Conservation (phyloP, 1,284 basidiomycete genomes). For the Pyrrhoderma lamaoense region DNA sequence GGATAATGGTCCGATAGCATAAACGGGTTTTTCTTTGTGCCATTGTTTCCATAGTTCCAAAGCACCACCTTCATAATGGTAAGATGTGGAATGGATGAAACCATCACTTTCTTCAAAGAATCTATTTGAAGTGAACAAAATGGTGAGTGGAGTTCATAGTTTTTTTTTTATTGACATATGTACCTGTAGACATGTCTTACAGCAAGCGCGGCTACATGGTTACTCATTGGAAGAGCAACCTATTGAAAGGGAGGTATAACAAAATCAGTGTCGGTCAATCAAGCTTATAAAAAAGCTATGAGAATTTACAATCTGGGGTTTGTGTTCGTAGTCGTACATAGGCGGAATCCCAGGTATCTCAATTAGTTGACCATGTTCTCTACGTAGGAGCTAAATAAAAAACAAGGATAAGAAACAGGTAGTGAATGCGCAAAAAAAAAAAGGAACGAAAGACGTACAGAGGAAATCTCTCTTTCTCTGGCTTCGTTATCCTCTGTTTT, state of each 20-base stretch:
- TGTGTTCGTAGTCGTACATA: constrained; percentile 9
- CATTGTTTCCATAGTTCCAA: background rate
- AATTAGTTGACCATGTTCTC: background rate
- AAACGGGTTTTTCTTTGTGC: constrained; percentile 1
- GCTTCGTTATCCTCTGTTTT: background rate
- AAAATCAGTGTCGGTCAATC: too few relatives aligned
- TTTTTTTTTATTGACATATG: too few relatives aligned
- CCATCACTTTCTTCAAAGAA: constrained; percentile 12
- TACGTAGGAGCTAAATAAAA: background rate
- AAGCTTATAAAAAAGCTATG: background rate
- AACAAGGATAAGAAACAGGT: background rate
- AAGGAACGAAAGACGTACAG: too few relatives aligned
- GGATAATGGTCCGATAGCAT: background rate
- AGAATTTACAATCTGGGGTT: constrained; percentile 3
- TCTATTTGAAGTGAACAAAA: background rate
- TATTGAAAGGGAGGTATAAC: too few relatives aligned
- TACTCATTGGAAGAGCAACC: too few relatives aligned
- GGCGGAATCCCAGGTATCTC: constrained; percentile 3
- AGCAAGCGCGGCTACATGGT: too few relatives aligned
- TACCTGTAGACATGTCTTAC: too few relatives aligned
- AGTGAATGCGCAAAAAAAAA: background rate
- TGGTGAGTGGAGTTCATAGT: too few relatives aligned
- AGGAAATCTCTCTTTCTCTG: background rate
- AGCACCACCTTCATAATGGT: constrained; percentile 1
- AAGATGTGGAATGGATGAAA: background rate